Conservation (phyloP, 23 red algal genomes). For the Gracilaria domingensis region DNA sequence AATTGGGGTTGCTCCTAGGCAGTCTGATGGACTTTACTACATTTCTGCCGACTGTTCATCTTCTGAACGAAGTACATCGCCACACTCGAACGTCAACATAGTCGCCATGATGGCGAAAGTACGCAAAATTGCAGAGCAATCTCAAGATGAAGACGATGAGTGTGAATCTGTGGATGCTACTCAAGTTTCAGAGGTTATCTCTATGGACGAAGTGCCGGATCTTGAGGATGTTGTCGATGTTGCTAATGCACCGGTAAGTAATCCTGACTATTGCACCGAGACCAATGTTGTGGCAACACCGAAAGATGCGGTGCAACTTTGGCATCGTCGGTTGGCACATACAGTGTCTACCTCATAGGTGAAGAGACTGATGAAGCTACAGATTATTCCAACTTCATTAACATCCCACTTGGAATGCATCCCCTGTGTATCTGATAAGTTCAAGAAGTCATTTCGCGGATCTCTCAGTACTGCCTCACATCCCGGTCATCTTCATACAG, state of each 20-base stretch:
- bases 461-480: not conserved
- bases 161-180: not conserved
- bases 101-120: not conserved
- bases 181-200: not conserved
- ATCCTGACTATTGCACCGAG: no score
- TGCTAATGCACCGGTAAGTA: no score
- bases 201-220: not conserved
- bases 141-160: not conserved
- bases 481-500: no score
- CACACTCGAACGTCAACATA: not conserved
- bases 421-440: not conserved
- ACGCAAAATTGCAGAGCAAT: not conserved
- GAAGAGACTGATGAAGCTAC: not conserved
- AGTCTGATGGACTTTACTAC: conserved; percentile 10
- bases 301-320: no score
- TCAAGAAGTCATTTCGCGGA: not conserved
- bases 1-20: not conserved
- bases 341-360: not conserved
- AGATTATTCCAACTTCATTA: no score
- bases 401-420: not conserved
- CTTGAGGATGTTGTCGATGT: no score
- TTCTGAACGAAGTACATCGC: no score
- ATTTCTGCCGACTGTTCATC: not conserved
- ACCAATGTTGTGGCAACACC: no score
- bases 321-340: no score